These are phyloP conservation scores for Leccinellum albellum DNA, from an alignment of 768 basidiomycete genomes.

Conservation along the genomic window DNA sequence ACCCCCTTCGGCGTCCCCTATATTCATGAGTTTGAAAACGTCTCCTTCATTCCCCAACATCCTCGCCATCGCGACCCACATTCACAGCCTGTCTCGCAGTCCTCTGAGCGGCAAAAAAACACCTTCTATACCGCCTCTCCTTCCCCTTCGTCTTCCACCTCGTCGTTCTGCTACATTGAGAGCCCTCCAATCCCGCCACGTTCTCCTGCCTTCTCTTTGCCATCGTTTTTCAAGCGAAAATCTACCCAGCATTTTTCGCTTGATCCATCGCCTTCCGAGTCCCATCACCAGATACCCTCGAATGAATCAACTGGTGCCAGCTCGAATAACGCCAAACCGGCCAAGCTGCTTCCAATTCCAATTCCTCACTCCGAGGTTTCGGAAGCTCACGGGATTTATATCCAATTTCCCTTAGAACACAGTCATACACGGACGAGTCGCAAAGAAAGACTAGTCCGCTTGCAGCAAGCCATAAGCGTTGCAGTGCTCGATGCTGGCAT, in stretches of 20 bases:
- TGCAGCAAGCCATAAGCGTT: constrained; percentile 35
- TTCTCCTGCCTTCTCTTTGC: constrained; percentile 13
- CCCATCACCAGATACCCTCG: background rate
- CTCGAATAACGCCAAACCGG: constrained; percentile 11
- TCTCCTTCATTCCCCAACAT: constrained; percentile 15
- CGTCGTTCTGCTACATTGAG: constrained; percentile 30
- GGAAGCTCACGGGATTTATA: constrained; percentile 22
- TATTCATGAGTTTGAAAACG: constrained; percentile 27
- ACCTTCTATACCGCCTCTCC: background rate
- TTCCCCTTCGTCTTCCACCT: constrained; percentile 12
- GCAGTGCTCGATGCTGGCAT: constrained; percentile 41
- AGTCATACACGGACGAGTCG: constrained; percentile 8
- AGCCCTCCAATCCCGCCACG: constrained; percentile 13
- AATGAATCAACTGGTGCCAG: background rate
- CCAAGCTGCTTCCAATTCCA: constrained; percentile 22
- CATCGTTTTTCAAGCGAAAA: constrained; percentile 28
- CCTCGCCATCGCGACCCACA: background rate
- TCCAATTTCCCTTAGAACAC: constrained; percentile 17
- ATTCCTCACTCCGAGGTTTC: constrained; percentile 3
- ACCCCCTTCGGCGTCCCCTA: constrained; percentile 30
- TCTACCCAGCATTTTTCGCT: background rate
- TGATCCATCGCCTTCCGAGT: background rate
- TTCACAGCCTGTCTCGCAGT: background rate
- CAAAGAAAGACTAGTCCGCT: constrained; percentile 22
- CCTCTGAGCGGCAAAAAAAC: background rate